Conservation (phyloP, 495 filamentous ascomycete species). For the Pyronema domesticum region DNA sequence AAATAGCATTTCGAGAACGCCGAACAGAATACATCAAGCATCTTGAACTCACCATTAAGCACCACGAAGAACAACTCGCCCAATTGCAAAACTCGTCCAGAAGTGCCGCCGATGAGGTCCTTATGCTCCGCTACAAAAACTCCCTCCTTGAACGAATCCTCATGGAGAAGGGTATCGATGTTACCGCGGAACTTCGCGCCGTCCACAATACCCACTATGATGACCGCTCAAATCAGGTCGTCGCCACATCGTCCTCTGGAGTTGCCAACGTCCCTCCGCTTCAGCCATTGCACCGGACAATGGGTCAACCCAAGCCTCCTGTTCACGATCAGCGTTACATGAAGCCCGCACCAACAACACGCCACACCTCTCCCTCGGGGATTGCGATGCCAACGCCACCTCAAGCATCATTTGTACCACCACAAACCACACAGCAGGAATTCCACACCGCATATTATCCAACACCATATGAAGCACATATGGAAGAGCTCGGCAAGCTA, state of each 20-base stretch:
- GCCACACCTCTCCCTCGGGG: conserved; percentile 26
- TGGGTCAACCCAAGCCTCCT: conserved; percentile 8
- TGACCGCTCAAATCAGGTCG: conserved; percentile 45
- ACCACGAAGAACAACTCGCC: conserved; percentile 83
- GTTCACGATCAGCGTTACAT: conserved; percentile 21
- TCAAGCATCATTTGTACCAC: conserved; percentile 26
- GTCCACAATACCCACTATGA: conserved; percentile 38
- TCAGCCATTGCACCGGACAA: conserved; percentile 17
- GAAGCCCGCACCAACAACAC: conserved; percentile 15
- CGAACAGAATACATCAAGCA: conserved; percentile 99
- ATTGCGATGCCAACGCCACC: conserved; percentile 25
- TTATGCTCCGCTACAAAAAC: conserved; percentile 98
- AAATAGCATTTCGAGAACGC: conserved; percentile 65
- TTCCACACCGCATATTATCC: conserved; percentile 44
- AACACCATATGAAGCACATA: conserved; percentile 79
- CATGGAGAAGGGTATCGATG: conserved; percentile 95
- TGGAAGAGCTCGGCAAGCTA: conserved; percentile 93
- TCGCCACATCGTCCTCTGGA: conserved; percentile 50
- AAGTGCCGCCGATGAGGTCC: conserved; percentile 85
- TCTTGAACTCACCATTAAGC: conserved; percentile 90
- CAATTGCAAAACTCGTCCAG: conserved; percentile 87
- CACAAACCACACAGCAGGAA: conserved; percentile 19
- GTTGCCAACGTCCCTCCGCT: background rate
- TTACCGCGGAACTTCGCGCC: conserved; percentile 80
- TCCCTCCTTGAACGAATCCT: conserved; percentile 87